Percentiles rank a stretch among this genome's conserved stretches.
Evolutionary conservation across 2,329 filamentous ascomycete genomes (phyloP).

Genomic region (Onygena corvina): DNA sequence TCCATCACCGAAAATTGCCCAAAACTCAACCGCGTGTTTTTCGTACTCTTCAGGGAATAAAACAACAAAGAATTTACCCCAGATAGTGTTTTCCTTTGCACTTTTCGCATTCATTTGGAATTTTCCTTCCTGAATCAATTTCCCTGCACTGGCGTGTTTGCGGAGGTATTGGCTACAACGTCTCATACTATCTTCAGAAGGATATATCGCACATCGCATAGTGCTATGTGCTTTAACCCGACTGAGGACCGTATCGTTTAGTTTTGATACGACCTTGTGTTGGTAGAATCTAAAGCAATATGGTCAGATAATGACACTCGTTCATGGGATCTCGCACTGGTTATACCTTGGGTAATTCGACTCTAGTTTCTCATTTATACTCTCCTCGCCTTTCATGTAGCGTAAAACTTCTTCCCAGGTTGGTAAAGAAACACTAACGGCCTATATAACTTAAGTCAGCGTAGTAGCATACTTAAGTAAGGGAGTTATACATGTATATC

Average conservation of each 20-base stretch:
- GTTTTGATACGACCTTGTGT: background rate
- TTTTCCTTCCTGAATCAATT: background rate
- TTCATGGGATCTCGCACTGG: background rate
- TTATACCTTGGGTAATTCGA: constrained; percentile 6
- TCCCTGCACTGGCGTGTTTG: background rate
- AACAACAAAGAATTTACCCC: constrained; percentile 1
- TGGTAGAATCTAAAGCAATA: constrained; percentile 5
- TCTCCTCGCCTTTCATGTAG: background rate
- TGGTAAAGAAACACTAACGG: constrained; percentile 6
- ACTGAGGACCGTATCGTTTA: background rate
- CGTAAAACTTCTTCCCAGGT: background rate
- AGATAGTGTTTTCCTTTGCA: background rate
- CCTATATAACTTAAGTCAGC: background rate
- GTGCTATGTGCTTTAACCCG: background rate
- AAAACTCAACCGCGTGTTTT: background rate
- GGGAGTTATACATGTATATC: constrained; percentile 4
- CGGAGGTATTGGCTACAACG: background rate
- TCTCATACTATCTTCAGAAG: background rate
- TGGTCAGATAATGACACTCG: background rate
- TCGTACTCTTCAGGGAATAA: background rate
- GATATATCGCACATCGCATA: background rate
- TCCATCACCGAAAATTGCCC: background rate
- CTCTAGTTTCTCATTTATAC: background rate
- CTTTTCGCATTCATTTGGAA: background rate
- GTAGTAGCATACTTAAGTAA: background rate